Evolutionary conservation across 208 protist genomes (phyloP), one percentile per base, ranked within the genome.

Genomic region (Leishmania tarentolae): DNA sequence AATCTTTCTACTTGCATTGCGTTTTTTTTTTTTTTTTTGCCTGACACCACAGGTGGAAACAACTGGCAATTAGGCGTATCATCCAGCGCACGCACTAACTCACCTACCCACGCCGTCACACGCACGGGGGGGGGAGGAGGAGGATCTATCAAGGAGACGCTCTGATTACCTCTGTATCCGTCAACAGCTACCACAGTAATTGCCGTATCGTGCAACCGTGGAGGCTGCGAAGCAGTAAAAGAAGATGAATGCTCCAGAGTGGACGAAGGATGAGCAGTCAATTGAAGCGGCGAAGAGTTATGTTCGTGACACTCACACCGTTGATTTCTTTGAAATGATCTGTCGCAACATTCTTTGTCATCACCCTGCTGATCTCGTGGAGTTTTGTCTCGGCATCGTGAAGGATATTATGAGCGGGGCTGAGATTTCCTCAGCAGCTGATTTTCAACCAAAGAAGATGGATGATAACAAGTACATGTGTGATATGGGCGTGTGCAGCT

Each of bases 251-350:
- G 75, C 73, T 47, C 94, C 94, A 15, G 91, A 94, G 71, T 98
- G 94, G 94, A 91, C 94, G 53, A 91, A 84, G 82, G 86, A 90
- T 75, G 95, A 97, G 81, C 84, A 92, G 81, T 89, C 93, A 17
- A 94, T 98, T 72, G 92, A 97, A 28, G 89, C 87, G 37, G 95
- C 95, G 19, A 98, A 96, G 84, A 86, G 80, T 74, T 98, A 97
- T 82, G 88, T 98, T 35, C 90, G 95, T 40, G 79, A 94, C 57
- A 93, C 93, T 24, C 85, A 90, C 79, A 90, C 88, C 2, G 92
- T 97, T 9, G 95, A 97, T 80, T 98, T 98, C 72, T 98, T 96
- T 77, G 95, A 98, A 83, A 77, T 93, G 77, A 88, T 98, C n/a
- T 85, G 93, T 17, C 92, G 94, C 65, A 85, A 78, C 72, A 89